Conservation (phyloP, 495 filamentous ascomycete species). For the Hyphodiscus hymeniophilus region DNA sequence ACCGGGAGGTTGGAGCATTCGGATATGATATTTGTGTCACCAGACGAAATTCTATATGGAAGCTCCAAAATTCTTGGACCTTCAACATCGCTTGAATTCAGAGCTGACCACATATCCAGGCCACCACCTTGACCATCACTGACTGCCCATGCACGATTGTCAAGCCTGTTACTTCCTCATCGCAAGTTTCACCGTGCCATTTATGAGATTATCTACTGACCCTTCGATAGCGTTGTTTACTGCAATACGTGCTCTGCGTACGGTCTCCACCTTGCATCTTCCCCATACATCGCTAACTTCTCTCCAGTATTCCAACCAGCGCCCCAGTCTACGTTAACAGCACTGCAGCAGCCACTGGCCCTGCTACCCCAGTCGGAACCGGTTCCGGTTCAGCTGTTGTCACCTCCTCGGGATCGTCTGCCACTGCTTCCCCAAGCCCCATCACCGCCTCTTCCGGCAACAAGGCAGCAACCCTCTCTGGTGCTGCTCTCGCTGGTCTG, state of each 20-base stretch:
- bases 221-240: constrained; percentile 26
- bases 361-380: constrained; percentile 23
- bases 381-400: constrained; percentile 22
- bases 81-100: neutral
- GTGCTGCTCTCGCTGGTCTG: constrained; percentile 64
- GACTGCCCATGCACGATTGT: constrained; percentile 72
- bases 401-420: constrained; percentile 25
- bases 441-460: constrained; percentile 55
- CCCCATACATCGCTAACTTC: constrained; percentile 13
- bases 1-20: no score
- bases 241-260: constrained; percentile 28
- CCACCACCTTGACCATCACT: constrained; percentile 74
- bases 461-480: constrained; percentile 49
- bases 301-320: constrained; percentile 1
- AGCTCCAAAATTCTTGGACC: no score
- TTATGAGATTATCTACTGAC: no score
- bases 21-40: no score
- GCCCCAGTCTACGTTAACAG: constrained; percentile 10
- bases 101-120: constrained; percentile 30
- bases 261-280: constrained; percentile 31
- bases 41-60: no score
- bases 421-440: constrained; percentile 30
- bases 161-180: constrained; percentile 53
- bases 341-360: constrained; percentile 4
- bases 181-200: no score